Evolutionary conservation across 768 basidiomycete species (phyloP).

Genomic region (Paxillus involutus): DNA sequence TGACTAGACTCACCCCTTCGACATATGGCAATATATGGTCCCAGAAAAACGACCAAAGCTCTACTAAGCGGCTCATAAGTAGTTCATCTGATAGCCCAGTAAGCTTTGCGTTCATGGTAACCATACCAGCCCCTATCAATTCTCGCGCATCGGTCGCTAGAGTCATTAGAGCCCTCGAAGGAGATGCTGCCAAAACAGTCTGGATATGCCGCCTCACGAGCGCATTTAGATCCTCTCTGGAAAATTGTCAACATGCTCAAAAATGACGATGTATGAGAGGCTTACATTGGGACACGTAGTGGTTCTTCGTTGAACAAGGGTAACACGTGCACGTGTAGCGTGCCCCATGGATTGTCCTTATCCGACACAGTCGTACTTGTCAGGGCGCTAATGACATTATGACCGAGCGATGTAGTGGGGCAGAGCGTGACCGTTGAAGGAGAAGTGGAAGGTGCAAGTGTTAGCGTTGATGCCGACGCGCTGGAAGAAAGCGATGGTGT

Average conservation of each 20-base stretch:
- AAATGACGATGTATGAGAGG: conserved; percentile 5
- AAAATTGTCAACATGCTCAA: conserved; percentile 8
- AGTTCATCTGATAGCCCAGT: conserved; percentile 75
- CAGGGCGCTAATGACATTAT: conserved; percentile 18
- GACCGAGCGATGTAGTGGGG: conserved; percentile 35
- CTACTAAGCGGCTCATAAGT: conserved; percentile 74
- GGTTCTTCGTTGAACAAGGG: conserved; percentile 92
- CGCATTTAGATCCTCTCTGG: conserved; percentile 83
- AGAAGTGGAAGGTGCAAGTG: conserved; percentile 38
- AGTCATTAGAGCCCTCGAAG: conserved; percentile 68
- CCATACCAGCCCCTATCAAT: conserved; percentile 85
- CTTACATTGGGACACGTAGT: conserved; percentile 79
- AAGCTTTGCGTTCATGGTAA: conserved; percentile 86
- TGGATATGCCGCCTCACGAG: conserved; percentile 81
- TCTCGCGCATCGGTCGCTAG: conserved; percentile 81
- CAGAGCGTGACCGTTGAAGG: conserved; percentile 34
- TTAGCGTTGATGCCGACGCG: conserved; percentile 48
- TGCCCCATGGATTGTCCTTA: conserved; percentile 75
- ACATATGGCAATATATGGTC: conserved; percentile 84
- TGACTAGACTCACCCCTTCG: conserved; percentile 64
- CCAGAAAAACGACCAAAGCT: conserved; percentile 94
- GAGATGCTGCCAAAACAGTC: conserved; percentile 67
- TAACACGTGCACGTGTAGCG: conserved; percentile 82
- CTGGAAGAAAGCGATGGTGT: conserved; percentile 37
- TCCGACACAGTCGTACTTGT: conserved; percentile 33